Base-by-base conservation (phyloP, 129 eudicot species). In the Lactuca sativa region DNA sequence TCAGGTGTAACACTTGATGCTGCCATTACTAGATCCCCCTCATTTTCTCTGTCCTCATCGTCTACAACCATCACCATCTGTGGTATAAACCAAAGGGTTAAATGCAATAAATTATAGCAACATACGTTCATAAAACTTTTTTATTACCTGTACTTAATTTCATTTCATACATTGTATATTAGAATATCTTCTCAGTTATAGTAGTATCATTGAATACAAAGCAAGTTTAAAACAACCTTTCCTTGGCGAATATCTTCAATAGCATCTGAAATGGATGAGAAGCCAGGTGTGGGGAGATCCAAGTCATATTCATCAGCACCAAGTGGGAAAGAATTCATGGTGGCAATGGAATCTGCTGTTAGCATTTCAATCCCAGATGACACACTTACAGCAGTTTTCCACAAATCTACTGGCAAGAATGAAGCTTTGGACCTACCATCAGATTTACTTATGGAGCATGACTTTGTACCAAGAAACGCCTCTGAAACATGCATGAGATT, bases 41-140 rank as follows among this genome's bases (percentile, higher is more conserved):
- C 96, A 60, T 90, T 90, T 82, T 90, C 96, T 80, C 96, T 82
- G 74, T 85, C 90, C 73, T 90, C 96, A 49, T 90, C 96, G 69
- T 86, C 96, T 31, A 86, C 93, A 72, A 86, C 96, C 75, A 90
- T 80, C 7, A 90, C 96, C 82, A 90, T 83, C 96, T 90, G 84
- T 62, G 68, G 62, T 17, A 67, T 56, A 9, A 66, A 66, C 53
- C 2, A 48, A 56, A 54, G 67, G 31, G 6, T n/a, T 12, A 62
- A 4, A 62, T n/a, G 49, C 44, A 6, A 56, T 4, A 44, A 44
- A n/a, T n/a, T n/a, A 10, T 11, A 44, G 4, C 12, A 44, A 44
- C 4, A 4, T 11, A 44, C 3, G 11, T n/a, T 6, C 13, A 31
- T 16, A n/a, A 7, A 1, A 41, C 2, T 1, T 41, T 41, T 41